A percentile compares a stretch with the other conserved stretches of the same genome.
phyloP scores from a whole-genome alignment of 306 rosid genomes.

The Crataegus laevigata region DNA sequence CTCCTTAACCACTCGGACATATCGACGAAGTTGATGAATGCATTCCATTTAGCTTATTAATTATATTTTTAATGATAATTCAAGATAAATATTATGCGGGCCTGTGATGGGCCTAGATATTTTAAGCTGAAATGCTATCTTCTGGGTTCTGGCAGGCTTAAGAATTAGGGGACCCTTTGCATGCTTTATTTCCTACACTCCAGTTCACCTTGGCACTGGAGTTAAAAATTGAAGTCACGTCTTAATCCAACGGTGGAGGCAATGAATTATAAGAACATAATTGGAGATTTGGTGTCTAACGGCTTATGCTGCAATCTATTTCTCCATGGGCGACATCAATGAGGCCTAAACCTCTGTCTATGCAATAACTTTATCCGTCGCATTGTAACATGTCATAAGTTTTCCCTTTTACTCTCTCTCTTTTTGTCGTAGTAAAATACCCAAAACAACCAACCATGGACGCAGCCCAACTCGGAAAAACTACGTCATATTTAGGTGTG shows the following conservation, averaged over 20 bases:
- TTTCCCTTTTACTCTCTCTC: not conserved
- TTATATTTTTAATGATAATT: no score
- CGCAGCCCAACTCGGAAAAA: not conserved
- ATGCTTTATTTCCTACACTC: not conserved
- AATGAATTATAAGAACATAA: no score
- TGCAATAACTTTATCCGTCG: no score
- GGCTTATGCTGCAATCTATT: no score
- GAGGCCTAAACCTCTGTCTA: no score
- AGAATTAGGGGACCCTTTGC: not conserved
- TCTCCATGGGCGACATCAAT: no score
- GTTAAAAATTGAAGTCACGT: no score
- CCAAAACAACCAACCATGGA: no score
- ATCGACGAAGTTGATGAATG: not conserved
- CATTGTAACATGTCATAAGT: not conserved
- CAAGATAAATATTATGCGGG: not conserved
- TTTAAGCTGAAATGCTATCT: not conserved
- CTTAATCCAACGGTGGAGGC: no score
- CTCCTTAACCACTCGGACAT: slow-evolving; percentile 29
- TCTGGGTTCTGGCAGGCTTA: not conserved
- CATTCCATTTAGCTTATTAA: not conserved
- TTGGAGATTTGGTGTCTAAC: no score
- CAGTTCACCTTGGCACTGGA: not conserved
- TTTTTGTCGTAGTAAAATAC: no score
- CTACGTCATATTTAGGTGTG: not conserved
- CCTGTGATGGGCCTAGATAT: not conserved